Percentiles rank a stretch among this genome's conserved stretches.
phyloP scores from a whole-genome alignment of 1,284 basidiomycete species.

The Trametes polyzona region DNA sequence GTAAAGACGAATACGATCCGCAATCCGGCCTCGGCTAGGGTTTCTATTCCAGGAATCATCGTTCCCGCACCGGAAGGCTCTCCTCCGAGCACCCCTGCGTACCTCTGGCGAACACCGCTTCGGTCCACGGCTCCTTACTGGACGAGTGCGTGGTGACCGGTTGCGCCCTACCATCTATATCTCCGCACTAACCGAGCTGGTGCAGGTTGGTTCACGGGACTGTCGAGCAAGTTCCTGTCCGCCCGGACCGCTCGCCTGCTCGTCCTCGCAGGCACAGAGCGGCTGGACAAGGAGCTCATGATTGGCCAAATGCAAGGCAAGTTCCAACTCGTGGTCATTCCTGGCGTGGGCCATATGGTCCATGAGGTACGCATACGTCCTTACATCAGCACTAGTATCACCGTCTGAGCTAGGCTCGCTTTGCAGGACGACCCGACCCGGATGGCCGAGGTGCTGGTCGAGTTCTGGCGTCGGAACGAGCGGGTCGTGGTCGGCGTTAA shows the following conservation, averaged over 20 bases:
- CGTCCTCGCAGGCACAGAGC: conserved; percentile 90
- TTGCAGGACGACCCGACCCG: conserved; percentile 81
- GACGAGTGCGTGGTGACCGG: conserved; percentile 60
- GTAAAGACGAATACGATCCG: conserved; percentile 78
- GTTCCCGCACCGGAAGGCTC: conserved; percentile 50
- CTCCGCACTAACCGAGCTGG: not conserved
- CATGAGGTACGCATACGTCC: conserved; percentile 72
- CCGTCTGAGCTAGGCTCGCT: not conserved
- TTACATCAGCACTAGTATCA: not conserved
- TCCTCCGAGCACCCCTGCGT: conserved; percentile 38
- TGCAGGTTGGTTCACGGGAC: conserved; percentile 87
- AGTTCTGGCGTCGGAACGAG: conserved; percentile 94
- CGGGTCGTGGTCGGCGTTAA: conserved; percentile 73
- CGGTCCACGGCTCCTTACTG: conserved; percentile 88
- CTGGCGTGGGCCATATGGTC: conserved; percentile 89
- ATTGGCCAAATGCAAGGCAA: conserved; percentile 99
- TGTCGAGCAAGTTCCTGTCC: conserved; percentile 80
- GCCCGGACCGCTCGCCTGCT: conserved; percentile 84
- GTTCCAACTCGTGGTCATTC: conserved; percentile 91
- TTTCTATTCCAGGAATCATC: conserved; percentile 84
- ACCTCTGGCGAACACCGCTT: conserved; percentile 86
- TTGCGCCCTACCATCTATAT: not conserved
- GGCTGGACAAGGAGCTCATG: conserved; percentile 93
- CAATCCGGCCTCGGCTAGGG: conserved; percentile 78
- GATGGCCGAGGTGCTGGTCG: conserved; percentile 80